phyloP scores from a whole-genome alignment of 805 yeast species.

The Zygosaccharomyces rouxii region DNA sequence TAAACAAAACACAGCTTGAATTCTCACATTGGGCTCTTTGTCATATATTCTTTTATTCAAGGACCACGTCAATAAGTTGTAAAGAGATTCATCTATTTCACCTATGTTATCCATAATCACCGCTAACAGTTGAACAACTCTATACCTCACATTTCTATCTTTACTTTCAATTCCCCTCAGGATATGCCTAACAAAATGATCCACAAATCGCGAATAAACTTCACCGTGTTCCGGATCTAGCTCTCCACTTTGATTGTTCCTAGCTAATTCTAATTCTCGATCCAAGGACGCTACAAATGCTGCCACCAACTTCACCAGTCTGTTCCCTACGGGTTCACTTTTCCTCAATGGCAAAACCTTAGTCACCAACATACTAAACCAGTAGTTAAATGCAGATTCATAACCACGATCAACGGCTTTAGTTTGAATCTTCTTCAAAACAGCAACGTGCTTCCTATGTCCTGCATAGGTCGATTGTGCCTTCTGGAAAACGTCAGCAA shows the following conservation, averaged over 20 bases:
- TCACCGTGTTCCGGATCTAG: slow-evolving; percentile 39
- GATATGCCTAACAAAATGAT: slow-evolving; percentile 58
- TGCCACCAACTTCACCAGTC: slow-evolving; percentile 64
- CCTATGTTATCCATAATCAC: slow-evolving; percentile 65
- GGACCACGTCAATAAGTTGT: slow-evolving; percentile 55
- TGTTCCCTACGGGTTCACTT: slow-evolving; percentile 67
- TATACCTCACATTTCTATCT: slow-evolving; percentile 70
- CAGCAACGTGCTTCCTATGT: slow-evolving; percentile 67
- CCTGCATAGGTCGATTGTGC: slow-evolving; percentile 71
- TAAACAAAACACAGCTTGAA: slow-evolving; percentile 78
- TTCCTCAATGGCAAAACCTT: slow-evolving; percentile 64
- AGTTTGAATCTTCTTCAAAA: slow-evolving; percentile 54
- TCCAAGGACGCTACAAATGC: slow-evolving; percentile 51
- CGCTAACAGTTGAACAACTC: slow-evolving; percentile 73
- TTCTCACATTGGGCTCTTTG: slow-evolving; percentile 71
- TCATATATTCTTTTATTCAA: slow-evolving; percentile 63
- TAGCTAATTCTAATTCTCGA: slow-evolving; percentile 23
- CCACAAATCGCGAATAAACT: slow-evolving; percentile 51
- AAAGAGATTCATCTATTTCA: slow-evolving; percentile 70
- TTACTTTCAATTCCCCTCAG: slow-evolving; percentile 75
- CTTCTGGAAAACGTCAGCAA: slow-evolving; percentile 71
- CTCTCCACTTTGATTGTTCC: slow-evolving; percentile 28
- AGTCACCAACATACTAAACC: slow-evolving; percentile 58
- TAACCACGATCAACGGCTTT: slow-evolving; percentile 49
- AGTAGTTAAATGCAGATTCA: slow-evolving; percentile 55